Conservation (phyloP, 1,284 basidiomycete species). For the Austroboletus niveus region DNA sequence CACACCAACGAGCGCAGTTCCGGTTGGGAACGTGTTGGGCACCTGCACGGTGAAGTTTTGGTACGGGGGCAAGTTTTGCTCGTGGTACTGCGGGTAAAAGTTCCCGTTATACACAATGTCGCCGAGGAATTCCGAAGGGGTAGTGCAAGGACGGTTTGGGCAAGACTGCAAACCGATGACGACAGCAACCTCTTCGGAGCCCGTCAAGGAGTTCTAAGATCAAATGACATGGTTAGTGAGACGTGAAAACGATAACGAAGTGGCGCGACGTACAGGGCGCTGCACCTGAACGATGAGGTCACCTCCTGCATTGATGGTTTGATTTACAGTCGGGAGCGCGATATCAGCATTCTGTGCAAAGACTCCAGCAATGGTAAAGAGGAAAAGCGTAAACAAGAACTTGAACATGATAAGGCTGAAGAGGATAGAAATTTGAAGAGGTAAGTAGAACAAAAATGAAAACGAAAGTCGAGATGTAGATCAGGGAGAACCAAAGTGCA, state of each 20-base stretch:
- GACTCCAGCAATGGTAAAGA: constrained; percentile 12
- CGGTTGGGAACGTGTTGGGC: constrained; percentile 6
- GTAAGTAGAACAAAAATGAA: not conserved
- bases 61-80: constrained; percentile 21
- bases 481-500: not conserved
- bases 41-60: constrained; percentile 28
- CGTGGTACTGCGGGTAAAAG: constrained; percentile 21
- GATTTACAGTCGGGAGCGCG: constrained; percentile 11
- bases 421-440: not conserved
- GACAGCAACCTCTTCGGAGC: constrained; percentile 29
- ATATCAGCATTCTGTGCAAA: constrained; percentile 21
- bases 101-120: constrained; percentile 27
- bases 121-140: constrained; percentile 18
- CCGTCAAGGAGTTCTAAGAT: constrained; percentile 21
- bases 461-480: not conserved
- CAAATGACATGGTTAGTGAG: not conserved
- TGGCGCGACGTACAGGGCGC: constrained; percentile 21
- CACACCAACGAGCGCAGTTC: constrained; percentile 24
- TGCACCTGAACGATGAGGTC: constrained; percentile 24
- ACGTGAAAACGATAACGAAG: not conserved
- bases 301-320: constrained; percentile 13
- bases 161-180: constrained; percentile 32
- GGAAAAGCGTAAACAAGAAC: constrained; percentile 4
- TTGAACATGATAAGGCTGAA: constrained; percentile 12
- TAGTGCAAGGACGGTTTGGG: constrained; percentile 10